Conservation (phyloP, 345 rosid species). For the Chamaenerion angustifolium region DNA sequence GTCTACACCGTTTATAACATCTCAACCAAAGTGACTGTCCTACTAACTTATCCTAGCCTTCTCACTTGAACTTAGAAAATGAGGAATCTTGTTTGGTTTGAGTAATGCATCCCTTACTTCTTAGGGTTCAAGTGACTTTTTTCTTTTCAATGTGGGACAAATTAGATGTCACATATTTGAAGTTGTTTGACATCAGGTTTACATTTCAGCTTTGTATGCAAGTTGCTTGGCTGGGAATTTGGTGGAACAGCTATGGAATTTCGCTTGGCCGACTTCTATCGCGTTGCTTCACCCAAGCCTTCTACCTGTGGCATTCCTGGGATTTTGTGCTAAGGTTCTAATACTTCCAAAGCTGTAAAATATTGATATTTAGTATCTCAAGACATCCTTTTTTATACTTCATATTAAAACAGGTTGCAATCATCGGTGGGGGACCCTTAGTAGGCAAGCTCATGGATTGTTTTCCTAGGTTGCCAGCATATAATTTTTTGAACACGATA, state of each 20-base stretch:
- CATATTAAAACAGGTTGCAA: slow-evolving; percentile 29
- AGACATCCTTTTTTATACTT: slow-evolving; percentile 6
- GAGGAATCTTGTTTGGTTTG: too few relatives aligned
- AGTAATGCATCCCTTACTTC: too few relatives aligned
- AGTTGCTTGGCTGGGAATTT: slow-evolving; percentile 65
- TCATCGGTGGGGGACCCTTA: slow-evolving; percentile 75
- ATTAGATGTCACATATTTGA: too few relatives aligned
- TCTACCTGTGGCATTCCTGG: slow-evolving; percentile 85
- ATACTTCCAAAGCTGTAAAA: slow-evolving; percentile 1
- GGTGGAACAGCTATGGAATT: slow-evolving; percentile 89
- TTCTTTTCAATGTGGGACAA: too few relatives aligned
- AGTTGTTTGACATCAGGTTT: too few relatives aligned
- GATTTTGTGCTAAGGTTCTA: slow-evolving; percentile 63
- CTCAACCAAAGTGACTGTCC: too few relatives aligned
- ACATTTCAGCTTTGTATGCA: slow-evolving; percentile 57
- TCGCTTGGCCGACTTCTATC: slow-evolving; percentile 94
- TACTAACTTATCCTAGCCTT: too few relatives aligned
- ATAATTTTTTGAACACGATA: slow-evolving; percentile 46
- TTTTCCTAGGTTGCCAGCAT: slow-evolving; percentile 77
- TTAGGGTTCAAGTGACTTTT: too few relatives aligned
- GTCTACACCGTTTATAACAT: too few relatives aligned
- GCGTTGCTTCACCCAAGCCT: slow-evolving; percentile 90
- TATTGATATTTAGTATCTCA: not conserved
- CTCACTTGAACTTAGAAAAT: too few relatives aligned
- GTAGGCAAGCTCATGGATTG: slow-evolving; percentile 87